Conservation (phyloP, 139 green algal genomes). For the Closterium sp. region DNA sequence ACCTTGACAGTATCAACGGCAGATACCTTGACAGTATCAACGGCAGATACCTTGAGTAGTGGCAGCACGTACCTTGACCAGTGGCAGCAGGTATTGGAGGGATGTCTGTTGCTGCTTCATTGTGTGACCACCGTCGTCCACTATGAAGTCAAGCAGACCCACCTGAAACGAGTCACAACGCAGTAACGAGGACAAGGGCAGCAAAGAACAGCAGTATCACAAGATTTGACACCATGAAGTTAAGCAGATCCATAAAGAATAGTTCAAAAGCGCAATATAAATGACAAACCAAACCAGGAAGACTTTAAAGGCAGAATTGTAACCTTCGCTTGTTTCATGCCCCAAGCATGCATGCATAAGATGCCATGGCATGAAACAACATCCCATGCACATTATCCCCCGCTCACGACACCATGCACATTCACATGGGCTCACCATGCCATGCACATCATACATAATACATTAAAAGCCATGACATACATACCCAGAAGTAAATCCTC, state of each 20-base stretch:
- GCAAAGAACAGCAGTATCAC: not conserved
- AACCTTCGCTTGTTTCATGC: too few relatives aligned
- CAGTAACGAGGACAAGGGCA: not conserved
- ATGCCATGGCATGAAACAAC: too few relatives aligned
- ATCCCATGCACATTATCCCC: not conserved
- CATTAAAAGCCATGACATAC: too few relatives aligned
- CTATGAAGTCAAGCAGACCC: conserved; percentile 9
- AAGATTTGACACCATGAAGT: too few relatives aligned
- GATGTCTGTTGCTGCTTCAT: conserved; percentile 4
- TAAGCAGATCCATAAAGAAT: too few relatives aligned
- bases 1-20: too few relatives aligned
- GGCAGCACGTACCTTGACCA: not conserved
- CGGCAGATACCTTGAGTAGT: too few relatives aligned
- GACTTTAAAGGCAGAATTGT: too few relatives aligned
- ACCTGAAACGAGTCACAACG: not conserved
- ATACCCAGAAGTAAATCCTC: not conserved
- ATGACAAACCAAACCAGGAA: too few relatives aligned
- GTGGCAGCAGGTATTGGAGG: not conserved
- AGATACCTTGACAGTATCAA: too few relatives aligned
- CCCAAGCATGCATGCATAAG: not conserved
- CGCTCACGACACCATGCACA: not conserved
- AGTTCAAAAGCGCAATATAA: too few relatives aligned
- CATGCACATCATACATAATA: not conserved
- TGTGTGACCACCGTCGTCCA: conserved; percentile 1
- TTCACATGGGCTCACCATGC: too few relatives aligned